Evolutionary conservation across 176 grass and related monocot genomes (phyloP), one percentile per base, ranked within the genome.

Genomic region (Aegilops tauschii): DNA sequence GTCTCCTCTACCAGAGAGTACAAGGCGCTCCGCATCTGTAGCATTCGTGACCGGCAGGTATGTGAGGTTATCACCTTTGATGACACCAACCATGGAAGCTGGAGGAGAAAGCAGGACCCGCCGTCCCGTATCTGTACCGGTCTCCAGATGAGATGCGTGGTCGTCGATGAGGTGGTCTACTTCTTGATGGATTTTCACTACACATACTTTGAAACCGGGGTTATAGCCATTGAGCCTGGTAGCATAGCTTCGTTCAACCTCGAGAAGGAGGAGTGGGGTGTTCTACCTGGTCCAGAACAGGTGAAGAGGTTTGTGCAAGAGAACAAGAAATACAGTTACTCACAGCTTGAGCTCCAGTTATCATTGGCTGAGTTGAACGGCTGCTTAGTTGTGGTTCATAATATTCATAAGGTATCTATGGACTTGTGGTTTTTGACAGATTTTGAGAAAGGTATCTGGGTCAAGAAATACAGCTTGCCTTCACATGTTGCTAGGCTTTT

Each of bases 391-490:
- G 12, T n/a, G 2, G 69, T 44, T 42, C 36, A 73, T 5, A 73
- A 73, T 39, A 44, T 23, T 14, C 69, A 73, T 42, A 4, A 73
- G 11, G 25, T 28, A 8, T 29, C 23, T 10, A 18, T 80, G 78
- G 37, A 29, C 61, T 37, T 80, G 61, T 65, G 61, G 61, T 80
- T 80, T 40, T 61, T 80, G 39, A 65, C 59, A 20, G 78, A 80
- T 30, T 20, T 45, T 65, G 78, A 65, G 23, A 30, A 80, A 45
- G 61, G 61, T 16, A 9, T 30, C 36, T 80, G 78, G 59, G 61
- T 65, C 5, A 80, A 80, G 27, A 65, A 65, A 61, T 80, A 44
- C 78, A 65, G 8, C 49, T 5, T 77, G 18, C 28, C 28, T 54
- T 16, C 37, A 47, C 36, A 39, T 73, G 37, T 73, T 74, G 71